Conservation (phyloP, 352 stramenopile genomes). For the Pythium phragmiticola region DNA sequence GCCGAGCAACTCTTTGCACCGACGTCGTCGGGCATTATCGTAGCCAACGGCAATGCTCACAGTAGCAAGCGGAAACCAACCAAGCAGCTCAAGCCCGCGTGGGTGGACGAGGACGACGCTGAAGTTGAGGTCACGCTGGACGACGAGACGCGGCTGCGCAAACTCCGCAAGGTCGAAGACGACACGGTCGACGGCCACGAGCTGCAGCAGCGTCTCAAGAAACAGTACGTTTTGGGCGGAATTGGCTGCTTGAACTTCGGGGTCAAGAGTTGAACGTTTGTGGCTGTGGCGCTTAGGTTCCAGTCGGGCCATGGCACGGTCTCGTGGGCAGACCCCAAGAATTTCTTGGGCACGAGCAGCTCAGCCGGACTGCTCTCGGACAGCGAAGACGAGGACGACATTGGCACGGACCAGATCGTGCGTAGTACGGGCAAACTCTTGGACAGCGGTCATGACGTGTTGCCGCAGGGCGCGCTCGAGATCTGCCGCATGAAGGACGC, state of each 20-base stretch:
- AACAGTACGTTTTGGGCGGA: conserved; percentile 49
- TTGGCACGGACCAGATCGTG: conserved; percentile 42
- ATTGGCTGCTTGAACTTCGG: background rate
- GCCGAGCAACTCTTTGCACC: conserved; percentile 49
- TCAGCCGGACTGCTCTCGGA: conserved; percentile 38
- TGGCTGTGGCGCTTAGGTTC: conserved; percentile 34
- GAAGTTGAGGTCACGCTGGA: conserved; percentile 71
- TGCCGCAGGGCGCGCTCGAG: conserved; percentile 63
- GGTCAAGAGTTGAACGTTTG: background rate
- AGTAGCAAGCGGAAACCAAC: conserved; percentile 34
- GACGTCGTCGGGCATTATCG: conserved; percentile 11
- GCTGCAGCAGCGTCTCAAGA: conserved; percentile 79
- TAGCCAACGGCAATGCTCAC: background rate
- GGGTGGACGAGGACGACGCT: conserved; percentile 88
- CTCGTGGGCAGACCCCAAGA: conserved; percentile 74
- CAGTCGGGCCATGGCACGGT: conserved; percentile 51
- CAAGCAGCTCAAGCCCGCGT: conserved; percentile 53
- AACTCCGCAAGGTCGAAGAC: conserved; percentile 78
- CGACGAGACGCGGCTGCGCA: conserved; percentile 68
- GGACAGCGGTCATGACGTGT: conserved; percentile 43
- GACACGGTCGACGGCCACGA: conserved; percentile 68
- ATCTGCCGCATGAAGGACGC: conserved; percentile 88
- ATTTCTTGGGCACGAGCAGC: conserved; percentile 45
- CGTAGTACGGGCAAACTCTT: conserved; percentile 63
- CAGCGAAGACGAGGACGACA: conserved; percentile 62